These are phyloP conservation scores for Cutaneotrichosporon mucoides DNA, from an alignment of 1,284 basidiomycete genomes.

Conservation along the genomic window DNA sequence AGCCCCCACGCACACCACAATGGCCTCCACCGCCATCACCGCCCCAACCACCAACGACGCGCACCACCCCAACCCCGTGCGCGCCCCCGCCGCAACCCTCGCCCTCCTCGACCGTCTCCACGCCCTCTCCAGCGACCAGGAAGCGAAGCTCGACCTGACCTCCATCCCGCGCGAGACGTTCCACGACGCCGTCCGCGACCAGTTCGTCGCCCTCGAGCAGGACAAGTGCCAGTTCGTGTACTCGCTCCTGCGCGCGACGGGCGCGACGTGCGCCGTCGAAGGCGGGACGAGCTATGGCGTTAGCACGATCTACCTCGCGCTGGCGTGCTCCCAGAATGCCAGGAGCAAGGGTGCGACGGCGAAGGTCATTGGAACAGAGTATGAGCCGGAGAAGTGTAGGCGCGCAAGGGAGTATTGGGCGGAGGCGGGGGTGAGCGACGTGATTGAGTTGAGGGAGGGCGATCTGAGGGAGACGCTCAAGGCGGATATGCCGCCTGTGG, in stretches of 20 bases:
- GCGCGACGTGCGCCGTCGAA: slow-evolving; percentile 27
- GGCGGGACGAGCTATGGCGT: slow-evolving; percentile 36
- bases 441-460: slow-evolving; percentile 33
- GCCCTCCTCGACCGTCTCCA: slow-evolving; percentile 25
- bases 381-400: slow-evolving; percentile 26
- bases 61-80: slow-evolving; percentile 10
- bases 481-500: slow-evolving; percentile 20
- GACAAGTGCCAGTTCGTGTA: slow-evolving; percentile 36
- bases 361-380: slow-evolving; percentile 32
- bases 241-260: slow-evolving; percentile 16
- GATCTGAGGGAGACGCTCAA: slow-evolving; percentile 32
- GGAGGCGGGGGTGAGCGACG: slow-evolving; percentile 22
- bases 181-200: slow-evolving; percentile 24
- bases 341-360: slow-evolving; percentile 6
- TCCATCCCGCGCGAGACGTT: slow-evolving; percentile 13
- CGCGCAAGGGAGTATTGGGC: slow-evolving; percentile 22
- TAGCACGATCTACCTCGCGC: slow-evolving; percentile 34
- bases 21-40: too few species aligned
- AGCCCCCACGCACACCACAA: too few species aligned
- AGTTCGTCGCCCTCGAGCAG: slow-evolving; percentile 34
- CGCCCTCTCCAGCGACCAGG: slow-evolving; percentile 21
- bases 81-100: slow-evolving; percentile 12
- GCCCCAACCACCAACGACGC: slow-evolving; percentile 1
- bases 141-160: slow-evolving; percentile 11
- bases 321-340: slow-evolving; percentile 24